phyloP scores from a whole-genome alignment of 2,329 filamentous ascomycete species.

The Pestalotiopsis sp. region DNA sequence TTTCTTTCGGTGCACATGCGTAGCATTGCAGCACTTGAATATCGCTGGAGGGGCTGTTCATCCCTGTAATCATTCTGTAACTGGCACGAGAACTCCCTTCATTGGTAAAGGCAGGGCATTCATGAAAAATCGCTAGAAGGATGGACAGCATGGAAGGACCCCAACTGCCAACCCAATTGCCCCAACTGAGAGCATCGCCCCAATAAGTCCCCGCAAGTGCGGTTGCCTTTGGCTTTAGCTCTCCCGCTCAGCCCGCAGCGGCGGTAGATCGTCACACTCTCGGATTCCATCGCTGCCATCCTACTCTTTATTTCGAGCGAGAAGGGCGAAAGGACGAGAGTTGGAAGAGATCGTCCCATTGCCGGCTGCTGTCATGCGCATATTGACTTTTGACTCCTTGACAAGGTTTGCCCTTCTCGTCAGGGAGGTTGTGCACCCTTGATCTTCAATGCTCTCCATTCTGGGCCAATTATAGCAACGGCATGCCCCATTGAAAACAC shows the following conservation, averaged over 20 bases:
- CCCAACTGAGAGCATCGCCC: constrained; percentile 2
- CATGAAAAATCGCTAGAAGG: not conserved
- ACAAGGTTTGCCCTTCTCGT: constrained; percentile 1
- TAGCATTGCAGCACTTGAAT: not conserved
- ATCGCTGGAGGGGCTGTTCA: not conserved
- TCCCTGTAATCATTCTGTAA: not conserved
- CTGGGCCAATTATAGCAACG: constrained; percentile 7
- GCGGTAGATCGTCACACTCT: not conserved
- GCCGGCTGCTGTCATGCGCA: not conserved
- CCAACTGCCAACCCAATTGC: not conserved
- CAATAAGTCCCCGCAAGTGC: constrained; percentile 1
- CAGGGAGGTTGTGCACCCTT: not conserved
- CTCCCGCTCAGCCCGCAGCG: not conserved
- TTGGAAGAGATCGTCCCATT: not conserved
- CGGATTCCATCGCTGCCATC: not conserved
- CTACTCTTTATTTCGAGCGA: too few species aligned
- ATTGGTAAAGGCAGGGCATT: not conserved
- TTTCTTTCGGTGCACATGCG: not conserved
- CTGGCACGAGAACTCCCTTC: not conserved
- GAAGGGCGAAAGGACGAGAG: too few species aligned
- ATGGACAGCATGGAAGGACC: not conserved
- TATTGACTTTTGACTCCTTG: not conserved
- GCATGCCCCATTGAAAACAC: not conserved
- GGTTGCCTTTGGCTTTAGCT: constrained; percentile 4
- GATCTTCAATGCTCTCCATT: constrained; percentile 3